Evolutionary conservation across 805 yeast species (phyloP).

Genomic region (Metschnikowia proteae): DNA sequence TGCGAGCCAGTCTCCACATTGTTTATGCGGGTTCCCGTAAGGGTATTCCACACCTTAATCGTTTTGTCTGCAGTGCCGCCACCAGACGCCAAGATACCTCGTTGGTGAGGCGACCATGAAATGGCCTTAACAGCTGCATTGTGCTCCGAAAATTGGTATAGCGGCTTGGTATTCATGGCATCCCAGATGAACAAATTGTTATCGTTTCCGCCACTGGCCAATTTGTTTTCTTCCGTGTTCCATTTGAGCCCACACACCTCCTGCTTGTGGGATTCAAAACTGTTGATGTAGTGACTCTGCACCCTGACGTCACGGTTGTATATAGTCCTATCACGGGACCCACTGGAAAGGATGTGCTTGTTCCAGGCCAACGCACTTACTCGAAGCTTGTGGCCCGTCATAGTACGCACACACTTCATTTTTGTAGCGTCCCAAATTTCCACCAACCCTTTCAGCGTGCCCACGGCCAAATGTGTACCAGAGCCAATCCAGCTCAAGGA

Average conservation of each 20-base stretch:
- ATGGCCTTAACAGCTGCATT: conserved; percentile 95
- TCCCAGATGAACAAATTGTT: conserved; percentile 86
- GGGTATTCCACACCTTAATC: conserved; percentile 88
- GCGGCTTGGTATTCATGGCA: conserved; percentile 64
- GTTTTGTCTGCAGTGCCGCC: conserved; percentile 95
- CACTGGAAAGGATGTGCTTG: conserved; percentile 81
- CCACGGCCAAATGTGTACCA: conserved; percentile 92
- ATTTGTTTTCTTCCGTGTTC: conserved; percentile 85
- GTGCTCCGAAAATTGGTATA: conserved; percentile 75
- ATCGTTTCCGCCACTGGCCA: conserved; percentile 96
- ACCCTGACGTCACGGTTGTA: conserved; percentile 88
- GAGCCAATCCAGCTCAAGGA: conserved; percentile 90
- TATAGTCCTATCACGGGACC: conserved; percentile 80
- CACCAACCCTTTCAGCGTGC: conserved; percentile 80
- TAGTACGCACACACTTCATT: conserved; percentile 76
- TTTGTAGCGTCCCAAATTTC: conserved; percentile 93
- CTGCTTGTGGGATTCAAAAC: conserved; percentile 75
- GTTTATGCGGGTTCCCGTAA: conserved; percentile 65
- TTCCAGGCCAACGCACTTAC: conserved; percentile 93
- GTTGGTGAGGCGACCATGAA: conserved; percentile 96
- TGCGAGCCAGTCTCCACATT: conserved; percentile 96
- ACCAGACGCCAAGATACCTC: conserved; percentile 90
- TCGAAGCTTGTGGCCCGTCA: conserved; percentile 86
- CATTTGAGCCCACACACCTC: conserved; percentile 96
- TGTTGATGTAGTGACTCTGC: conserved; percentile 73